Evolutionary conservation across 345 rosid genomes (phyloP).

Genomic region (Melaleuca alternifolia): DNA sequence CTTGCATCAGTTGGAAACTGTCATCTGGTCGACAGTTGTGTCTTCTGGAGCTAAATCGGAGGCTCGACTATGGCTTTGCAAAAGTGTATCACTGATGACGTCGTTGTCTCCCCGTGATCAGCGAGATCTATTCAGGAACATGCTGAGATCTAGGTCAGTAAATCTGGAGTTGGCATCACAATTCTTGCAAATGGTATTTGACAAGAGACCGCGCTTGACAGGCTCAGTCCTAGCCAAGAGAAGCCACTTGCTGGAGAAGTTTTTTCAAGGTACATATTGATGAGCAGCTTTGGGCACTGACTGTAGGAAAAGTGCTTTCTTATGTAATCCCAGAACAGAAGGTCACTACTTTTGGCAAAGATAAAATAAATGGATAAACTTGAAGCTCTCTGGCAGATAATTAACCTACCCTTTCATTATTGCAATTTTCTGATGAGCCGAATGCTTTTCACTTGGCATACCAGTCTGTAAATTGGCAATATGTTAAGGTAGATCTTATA

Average conservation of each 20-base stretch:
- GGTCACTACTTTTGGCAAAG: not conserved
- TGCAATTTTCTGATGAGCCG: not conserved
- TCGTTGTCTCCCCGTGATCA: constrained; percentile 34
- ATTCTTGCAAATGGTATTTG: constrained; percentile 49
- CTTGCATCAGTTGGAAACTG: constrained; percentile 38
- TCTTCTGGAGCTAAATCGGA: constrained; percentile 58
- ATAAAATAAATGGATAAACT: not conserved
- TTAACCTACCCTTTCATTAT: not conserved
- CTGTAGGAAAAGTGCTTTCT: not conserved
- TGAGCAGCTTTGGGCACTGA: not conserved
- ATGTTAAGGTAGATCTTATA: not conserved
- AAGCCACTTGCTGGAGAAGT: constrained; percentile 55
- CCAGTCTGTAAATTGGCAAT: not conserved
- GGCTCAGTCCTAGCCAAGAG: constrained; percentile 50
- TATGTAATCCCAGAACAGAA: not conserved
- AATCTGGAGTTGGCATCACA: constrained; percentile 45
- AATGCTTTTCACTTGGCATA: not conserved
- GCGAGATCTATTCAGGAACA: constrained; percentile 37
- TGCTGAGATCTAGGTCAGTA: constrained; percentile 36
- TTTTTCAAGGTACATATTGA: constrained; percentile 49
- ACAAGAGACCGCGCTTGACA: constrained; percentile 35
- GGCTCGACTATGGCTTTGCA: constrained; percentile 81
- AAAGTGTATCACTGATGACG: constrained; percentile 29
- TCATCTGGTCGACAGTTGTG: constrained; percentile 47
- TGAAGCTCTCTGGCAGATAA: not conserved